Conservation (phyloP, 2,329 filamentous ascomycete species). For the Passalora sequoiae region DNA sequence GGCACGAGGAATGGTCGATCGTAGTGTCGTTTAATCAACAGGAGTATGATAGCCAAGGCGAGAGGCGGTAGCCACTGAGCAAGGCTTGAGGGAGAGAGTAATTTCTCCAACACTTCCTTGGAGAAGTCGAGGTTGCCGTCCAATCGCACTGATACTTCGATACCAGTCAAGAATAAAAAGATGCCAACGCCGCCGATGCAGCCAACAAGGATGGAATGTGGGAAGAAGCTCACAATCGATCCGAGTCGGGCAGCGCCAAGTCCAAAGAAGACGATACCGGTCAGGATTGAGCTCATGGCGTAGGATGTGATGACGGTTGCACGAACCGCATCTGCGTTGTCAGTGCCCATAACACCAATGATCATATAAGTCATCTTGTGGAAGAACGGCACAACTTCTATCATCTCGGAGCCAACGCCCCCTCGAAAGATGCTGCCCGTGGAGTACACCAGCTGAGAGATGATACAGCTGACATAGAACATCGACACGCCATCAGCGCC, state of each 20-base stretch:
- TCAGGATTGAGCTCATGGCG: conserved; percentile 82
- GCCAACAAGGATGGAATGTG: conserved; percentile 89
- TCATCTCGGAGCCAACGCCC: conserved; percentile 92
- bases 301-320: conserved; percentile 93
- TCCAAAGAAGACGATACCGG: conserved; percentile 82
- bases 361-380: conserved; percentile 97
- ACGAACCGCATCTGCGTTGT: conserved; percentile 78
- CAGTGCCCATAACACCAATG: conserved; percentile 67
- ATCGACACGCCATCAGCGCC: conserved; percentile 95
- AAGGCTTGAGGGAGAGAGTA: conserved; percentile 69
- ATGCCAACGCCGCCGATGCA: conserved; percentile 97
- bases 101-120: conserved; percentile 65
- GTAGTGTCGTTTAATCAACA: conserved; percentile 69
- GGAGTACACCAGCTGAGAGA: conserved; percentile 87
- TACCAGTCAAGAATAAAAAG: conserved; percentile 84
- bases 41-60: conserved; percentile 66
- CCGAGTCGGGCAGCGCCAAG: conserved; percentile 85
- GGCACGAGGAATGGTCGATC: conserved; percentile 82
- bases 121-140: conserved; percentile 82
- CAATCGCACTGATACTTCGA: conserved; percentile 87
- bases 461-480: conserved; percentile 96
- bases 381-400: conserved; percentile 97
- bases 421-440: conserved; percentile 84
- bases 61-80: conserved; percentile 80
- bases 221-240: conserved; percentile 93